These are phyloP conservation scores for Stipa capillata DNA, from an alignment of 176 grass and related monocot genomes.

Conservation along the genomic window DNA sequence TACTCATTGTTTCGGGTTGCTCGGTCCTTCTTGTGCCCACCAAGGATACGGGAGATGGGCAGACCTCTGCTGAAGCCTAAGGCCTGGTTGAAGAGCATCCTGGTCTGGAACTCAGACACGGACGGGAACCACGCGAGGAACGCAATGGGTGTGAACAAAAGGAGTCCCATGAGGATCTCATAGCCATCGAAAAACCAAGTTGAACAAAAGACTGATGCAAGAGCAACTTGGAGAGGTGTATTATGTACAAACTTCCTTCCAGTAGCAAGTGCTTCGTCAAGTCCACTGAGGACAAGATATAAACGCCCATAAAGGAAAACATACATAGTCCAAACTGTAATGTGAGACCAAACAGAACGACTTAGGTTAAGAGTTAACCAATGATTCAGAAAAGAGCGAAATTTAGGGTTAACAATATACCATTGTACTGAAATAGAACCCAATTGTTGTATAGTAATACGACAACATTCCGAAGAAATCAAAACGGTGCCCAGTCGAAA, in stretches of 20 bases:
- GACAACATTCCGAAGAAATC: slow-evolving; percentile 99
- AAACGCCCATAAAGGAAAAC: slow-evolving; percentile 95
- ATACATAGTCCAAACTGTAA: slow-evolving; percentile 86
- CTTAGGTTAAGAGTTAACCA: neutral
- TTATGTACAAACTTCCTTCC: slow-evolving; percentile 76
- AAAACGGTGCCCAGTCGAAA: slow-evolving; percentile 89
- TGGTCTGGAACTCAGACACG: slow-evolving; percentile 90
- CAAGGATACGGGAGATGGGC: slow-evolving; percentile 94
- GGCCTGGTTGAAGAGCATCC: slow-evolving; percentile 97
- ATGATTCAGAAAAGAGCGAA: neutral
- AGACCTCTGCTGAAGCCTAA: slow-evolving; percentile 97
- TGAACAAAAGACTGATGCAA: slow-evolving; percentile 94
- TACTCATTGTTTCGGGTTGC: slow-evolving; percentile 73
- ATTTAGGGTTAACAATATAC: slow-evolving; percentile 28
- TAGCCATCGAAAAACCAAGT: slow-evolving; percentile 94
- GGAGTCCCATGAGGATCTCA: slow-evolving; percentile 84
- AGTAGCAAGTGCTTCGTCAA: slow-evolving; percentile 72
- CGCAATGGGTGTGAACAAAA: slow-evolving; percentile 81
- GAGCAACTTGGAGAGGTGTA: slow-evolving; percentile 80
- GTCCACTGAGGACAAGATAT: slow-evolving; percentile 95
- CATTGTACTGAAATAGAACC: slow-evolving; percentile 97
- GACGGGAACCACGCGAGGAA: slow-evolving; percentile 98
- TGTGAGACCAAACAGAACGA: slow-evolving; percentile 36
- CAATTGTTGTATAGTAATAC: slow-evolving; percentile 92
- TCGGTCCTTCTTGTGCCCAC: slow-evolving; percentile 87